Conservation (phyloP, 2,329 filamentous ascomycete genomes). For the Acarospora socialis region DNA sequence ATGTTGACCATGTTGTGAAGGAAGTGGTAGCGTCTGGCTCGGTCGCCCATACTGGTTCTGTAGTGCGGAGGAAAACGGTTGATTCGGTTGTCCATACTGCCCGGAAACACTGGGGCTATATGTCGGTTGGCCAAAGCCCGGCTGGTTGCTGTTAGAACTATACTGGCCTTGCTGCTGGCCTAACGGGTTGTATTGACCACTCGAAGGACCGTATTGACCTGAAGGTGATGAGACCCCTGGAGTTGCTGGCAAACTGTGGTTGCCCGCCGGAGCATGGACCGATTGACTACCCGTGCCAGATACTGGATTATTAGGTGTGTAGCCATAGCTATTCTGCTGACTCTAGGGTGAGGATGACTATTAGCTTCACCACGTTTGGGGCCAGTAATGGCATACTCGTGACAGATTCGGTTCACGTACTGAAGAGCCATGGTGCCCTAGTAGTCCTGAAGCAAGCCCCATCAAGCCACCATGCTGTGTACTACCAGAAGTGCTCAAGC, state of each 20-base stretch:
- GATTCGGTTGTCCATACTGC: constrained; percentile 1
- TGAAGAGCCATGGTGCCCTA: constrained; percentile 12
- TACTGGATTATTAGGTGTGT: constrained; percentile 7
- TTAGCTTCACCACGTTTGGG: too few species aligned
- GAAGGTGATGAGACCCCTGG: constrained; percentile 9
- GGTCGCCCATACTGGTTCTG: not conserved
- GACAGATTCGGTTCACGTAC: constrained; percentile 5
- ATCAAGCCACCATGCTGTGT: constrained; percentile 5
- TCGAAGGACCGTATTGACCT: constrained; percentile 6
- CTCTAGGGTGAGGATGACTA: not conserved
- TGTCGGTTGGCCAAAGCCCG: too few species aligned
- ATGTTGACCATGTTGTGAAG: constrained; percentile 2
- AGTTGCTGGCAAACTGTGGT: too few species aligned
- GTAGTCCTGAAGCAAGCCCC: constrained; percentile 7
- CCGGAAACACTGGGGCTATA: not conserved
- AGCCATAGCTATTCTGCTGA: constrained; percentile 10
- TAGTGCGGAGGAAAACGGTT: not conserved
- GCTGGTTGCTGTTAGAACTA: not conserved
- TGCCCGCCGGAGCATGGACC: constrained; percentile 13
- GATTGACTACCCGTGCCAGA: constrained; percentile 11
- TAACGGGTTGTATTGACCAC: not conserved
- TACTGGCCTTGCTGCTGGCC: not conserved
- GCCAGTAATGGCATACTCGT: too few species aligned
- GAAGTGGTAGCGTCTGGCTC: constrained; percentile 2
- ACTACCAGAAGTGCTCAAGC: constrained; percentile 4